Base-by-base conservation (phyloP, 2,329 filamentous ascomycete genomes). In the Harringtonia aguacate region DNA sequence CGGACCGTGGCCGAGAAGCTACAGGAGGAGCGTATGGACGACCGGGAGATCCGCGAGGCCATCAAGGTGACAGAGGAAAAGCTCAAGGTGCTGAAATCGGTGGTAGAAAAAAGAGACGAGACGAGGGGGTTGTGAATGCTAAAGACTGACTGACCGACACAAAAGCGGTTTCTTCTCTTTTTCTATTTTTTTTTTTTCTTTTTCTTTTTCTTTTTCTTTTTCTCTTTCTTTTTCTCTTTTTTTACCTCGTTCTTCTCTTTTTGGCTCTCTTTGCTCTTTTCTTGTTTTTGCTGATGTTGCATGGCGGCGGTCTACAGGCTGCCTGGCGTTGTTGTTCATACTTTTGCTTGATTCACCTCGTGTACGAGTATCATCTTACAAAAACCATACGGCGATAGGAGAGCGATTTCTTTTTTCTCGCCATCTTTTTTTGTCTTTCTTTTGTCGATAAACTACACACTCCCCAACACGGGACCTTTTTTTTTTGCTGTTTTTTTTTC, bases 1-100 rank as follows among this genome's bases (percentile, higher is more conserved):
- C 71, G 70, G 28, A 69, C 79, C 3, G 66, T 75, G 21, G 74
- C 81, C 53, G 78, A 81, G 45, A 78, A 72, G 56, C 50, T 79
- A 39, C 65, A 68, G 10, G 68, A 75, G 46, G 71, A 75, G 51
- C 67, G 68, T 39, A 84, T 90, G 75, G 77, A 79, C 38, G 77
- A 85, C 53, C 70, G 77, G 29, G 81, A 92, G 58, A 74, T 94
- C 47, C 76, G 80, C 50, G 78, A 94, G 65, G 85, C 87, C 18
- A 90, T 95, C 48, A 70, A 76, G 43, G 77, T 94, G 27, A 95
- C 90, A 3, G 86, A 95, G 59, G 84, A 95, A 66, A 83, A 86
- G 56, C 66, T 98, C 28, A 73, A 75, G 44, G 76, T 84, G 35
- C 64, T 98, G 49, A 89, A 89, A 61, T 73, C 75, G 35, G 83